phyloP scores from a whole-genome alignment of 768 basidiomycete species.

The Asterophora parasitica region DNA sequence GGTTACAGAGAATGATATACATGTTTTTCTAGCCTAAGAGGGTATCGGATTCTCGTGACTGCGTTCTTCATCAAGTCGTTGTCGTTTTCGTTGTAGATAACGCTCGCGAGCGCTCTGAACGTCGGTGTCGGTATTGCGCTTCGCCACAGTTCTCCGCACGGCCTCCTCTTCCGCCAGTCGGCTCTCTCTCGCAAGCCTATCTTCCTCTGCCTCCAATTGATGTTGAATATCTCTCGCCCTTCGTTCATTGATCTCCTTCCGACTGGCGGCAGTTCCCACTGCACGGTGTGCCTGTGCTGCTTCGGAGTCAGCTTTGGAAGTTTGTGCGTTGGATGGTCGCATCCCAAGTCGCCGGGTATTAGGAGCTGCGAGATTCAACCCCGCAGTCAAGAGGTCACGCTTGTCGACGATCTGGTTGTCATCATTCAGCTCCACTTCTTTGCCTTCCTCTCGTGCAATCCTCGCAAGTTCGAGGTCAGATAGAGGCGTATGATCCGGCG shows the following conservation, averaged over 20 bases:
- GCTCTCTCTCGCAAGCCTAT: conserved; percentile 51
- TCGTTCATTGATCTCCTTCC: conserved; percentile 80
- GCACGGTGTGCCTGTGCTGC: conserved; percentile 59
- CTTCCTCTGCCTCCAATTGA: conserved; percentile 75
- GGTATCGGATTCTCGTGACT: conserved; percentile 16
- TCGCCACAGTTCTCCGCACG: conserved; percentile 60
- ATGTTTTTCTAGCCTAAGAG: conserved; percentile 3
- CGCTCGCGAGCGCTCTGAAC: conserved; percentile 71
- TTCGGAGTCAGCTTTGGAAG: conserved; percentile 21
- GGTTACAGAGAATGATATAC: conserved; percentile 1
- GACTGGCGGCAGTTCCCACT: conserved; percentile 76
- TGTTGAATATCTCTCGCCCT: conserved; percentile 70
- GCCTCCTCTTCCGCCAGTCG: conserved; percentile 58
- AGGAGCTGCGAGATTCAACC: conserved; percentile 83
- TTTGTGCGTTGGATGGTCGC: conserved; percentile 24
- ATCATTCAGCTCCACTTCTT: conserved; percentile 90
- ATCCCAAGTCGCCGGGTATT: conserved; percentile 71
- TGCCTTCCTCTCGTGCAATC: conserved; percentile 67
- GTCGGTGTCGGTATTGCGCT: conserved; percentile 71
- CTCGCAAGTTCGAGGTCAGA: conserved; percentile 75
- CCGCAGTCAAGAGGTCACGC: conserved; percentile 85
- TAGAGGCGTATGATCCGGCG: conserved; percentile 52
- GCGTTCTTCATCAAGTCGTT: conserved; percentile 61
- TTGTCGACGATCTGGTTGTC: conserved; percentile 98
- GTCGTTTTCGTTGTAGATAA: conserved; percentile 76